Conservation (phyloP, 2,329 filamentous ascomycete genomes). For the Camptophora hylomeconis region DNA sequence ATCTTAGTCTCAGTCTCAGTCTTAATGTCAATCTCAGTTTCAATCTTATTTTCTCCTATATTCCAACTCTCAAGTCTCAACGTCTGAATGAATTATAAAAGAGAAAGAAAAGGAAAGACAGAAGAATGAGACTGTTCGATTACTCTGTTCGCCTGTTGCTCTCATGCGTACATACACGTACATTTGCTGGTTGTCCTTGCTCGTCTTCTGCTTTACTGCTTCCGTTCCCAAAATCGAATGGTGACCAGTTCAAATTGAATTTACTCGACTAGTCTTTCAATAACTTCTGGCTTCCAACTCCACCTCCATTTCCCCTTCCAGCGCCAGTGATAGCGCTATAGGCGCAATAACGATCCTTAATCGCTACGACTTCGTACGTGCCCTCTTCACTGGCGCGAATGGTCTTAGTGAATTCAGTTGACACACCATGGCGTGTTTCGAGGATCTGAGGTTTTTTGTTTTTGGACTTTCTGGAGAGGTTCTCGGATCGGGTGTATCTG, state of each 20-base stretch:
- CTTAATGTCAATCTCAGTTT: no score
- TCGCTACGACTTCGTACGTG: conserved; percentile 91
- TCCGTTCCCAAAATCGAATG: neutral
- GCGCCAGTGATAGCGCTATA: conserved; percentile 55
- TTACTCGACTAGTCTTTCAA: conserved; percentile 9
- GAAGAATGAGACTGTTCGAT: no score
- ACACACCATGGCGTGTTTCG: conserved; percentile 81
- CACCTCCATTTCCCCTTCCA: conserved; percentile 15
- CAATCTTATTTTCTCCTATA: no score
- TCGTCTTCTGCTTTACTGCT: neutral
- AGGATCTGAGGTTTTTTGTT: conserved; percentile 54
- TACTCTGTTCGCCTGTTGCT: no score
- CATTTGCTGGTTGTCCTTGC: no score
- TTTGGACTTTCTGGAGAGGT: conserved; percentile 58
- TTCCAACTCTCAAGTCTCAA: no score
- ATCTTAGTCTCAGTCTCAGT: no score
- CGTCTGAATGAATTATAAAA: no score
- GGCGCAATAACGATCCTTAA: conserved; percentile 85
- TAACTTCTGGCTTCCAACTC: conserved; percentile 9
- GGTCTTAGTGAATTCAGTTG: conserved; percentile 66
- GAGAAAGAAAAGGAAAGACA: no score
- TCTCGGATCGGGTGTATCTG: conserved; percentile 75
- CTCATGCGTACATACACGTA: no score
- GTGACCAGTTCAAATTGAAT: neutral
- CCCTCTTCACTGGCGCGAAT: conserved; percentile 84